Conservation (phyloP, 176 grass and related monocot genomes). For the Hordeum marinum region DNA sequence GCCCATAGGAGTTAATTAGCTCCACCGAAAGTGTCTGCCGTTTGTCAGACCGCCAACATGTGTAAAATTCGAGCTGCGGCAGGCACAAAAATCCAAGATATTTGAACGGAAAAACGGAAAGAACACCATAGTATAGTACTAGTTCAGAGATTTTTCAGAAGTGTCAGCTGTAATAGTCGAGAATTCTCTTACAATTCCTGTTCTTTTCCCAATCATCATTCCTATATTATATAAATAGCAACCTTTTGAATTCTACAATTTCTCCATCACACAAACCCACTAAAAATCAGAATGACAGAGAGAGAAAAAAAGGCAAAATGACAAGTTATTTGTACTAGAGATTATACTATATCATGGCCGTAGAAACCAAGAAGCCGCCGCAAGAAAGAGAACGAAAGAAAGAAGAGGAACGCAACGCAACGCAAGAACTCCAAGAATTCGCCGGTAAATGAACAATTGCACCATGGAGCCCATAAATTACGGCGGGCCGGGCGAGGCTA, state of each 20-base stretch:
- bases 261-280: constrained; percentile 25
- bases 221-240: constrained; percentile 16
- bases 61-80: neutral
- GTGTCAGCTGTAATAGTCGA: constrained; percentile 6
- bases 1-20: neutral
- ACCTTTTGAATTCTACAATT: constrained; percentile 34
- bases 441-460: neutral
- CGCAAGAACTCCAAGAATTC: constrained; percentile 13
- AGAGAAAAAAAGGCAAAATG: neutral
- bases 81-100: neutral
- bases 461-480: neutral
- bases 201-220: neutral
- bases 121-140: too few species aligned
- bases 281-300: neutral
- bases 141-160: neutral
- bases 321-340: constrained; percentile 40
- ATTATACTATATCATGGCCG: constrained; percentile 25
- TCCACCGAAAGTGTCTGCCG: neutral
- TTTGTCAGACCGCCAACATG: neutral
- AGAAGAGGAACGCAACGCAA: neutral
- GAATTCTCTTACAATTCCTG: constrained; percentile 35
- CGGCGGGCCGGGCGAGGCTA: neutral
- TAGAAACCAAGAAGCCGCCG: constrained; percentile 7
- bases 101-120: neutral
- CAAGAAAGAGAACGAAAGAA: neutral